Percentiles rank a stretch among this genome's conserved stretches.
Conservation (phyloP, 2,329 filamentous ascomycete species). For the Scytalidium lignicola region DNA sequence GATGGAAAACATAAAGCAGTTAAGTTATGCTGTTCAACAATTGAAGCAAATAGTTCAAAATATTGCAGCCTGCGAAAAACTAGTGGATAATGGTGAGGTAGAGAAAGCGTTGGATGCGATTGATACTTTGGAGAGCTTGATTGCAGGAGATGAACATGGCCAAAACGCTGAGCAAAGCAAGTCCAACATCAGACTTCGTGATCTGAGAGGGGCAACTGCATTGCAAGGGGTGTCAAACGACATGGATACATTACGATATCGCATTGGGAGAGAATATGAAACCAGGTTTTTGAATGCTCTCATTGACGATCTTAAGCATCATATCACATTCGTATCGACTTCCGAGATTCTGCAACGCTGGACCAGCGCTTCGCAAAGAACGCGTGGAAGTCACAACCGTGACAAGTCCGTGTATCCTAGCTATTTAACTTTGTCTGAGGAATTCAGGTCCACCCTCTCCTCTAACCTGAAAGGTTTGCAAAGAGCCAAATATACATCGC, state of each 20-base stretch:
- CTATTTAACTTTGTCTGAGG: constrained; percentile 69
- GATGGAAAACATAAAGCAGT: constrained; percentile 76
- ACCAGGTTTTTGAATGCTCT: constrained; percentile 72
- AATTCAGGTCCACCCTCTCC: constrained; percentile 65
- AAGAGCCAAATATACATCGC: constrained; percentile 71
- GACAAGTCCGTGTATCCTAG: constrained; percentile 67
- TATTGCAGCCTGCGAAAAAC: constrained; percentile 68
- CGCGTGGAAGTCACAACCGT: constrained; percentile 61
- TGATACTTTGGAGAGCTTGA: constrained; percentile 71
- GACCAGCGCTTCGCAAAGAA: constrained; percentile 70
- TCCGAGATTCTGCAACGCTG: constrained; percentile 78
- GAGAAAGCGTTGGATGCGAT: constrained; percentile 75
- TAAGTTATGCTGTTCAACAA: constrained; percentile 79
- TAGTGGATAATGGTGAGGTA: constrained; percentile 79
- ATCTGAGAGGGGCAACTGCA: constrained; percentile 72
- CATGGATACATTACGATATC: constrained; percentile 67
- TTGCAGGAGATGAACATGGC: constrained; percentile 59
- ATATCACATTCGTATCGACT: constrained; percentile 67
- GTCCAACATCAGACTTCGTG: constrained; percentile 40
- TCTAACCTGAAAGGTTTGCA: constrained; percentile 74
- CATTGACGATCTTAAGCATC: constrained; percentile 73
- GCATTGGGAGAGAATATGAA: constrained; percentile 86
- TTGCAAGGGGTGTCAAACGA: constrained; percentile 76
- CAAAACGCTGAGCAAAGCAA: constrained; percentile 19
- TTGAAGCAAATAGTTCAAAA: constrained; percentile 72